phyloP scores from a whole-genome alignment of 805 yeast genomes.

The Metschnikowia arizonensis region DNA sequence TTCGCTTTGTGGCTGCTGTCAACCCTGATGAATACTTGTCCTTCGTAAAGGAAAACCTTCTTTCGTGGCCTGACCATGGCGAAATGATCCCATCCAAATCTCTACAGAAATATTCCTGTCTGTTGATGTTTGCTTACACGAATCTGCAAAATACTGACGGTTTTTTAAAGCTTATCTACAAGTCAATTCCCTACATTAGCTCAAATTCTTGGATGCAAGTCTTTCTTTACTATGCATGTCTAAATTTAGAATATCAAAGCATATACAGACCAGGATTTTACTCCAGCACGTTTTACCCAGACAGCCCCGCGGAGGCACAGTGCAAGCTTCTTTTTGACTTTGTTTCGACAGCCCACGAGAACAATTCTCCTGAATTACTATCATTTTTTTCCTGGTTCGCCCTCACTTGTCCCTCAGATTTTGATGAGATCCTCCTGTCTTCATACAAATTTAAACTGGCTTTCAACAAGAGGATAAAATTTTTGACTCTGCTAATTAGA shows the following conservation, averaged over 20 bases:
- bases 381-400: constrained; percentile 31
- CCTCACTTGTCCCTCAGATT: constrained; percentile 33
- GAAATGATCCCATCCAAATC: constrained; percentile 26
- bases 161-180: constrained; percentile 22
- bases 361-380: constrained; percentile 19
- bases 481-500: constrained; percentile 24
- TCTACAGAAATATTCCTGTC: constrained; percentile 32
- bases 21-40: constrained; percentile 31
- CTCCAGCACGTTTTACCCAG: constrained; percentile 20
- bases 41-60: constrained; percentile 25
- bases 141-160: constrained; percentile 22
- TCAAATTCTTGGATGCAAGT: constrained; percentile 37
- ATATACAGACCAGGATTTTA: constrained; percentile 37
- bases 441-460: constrained; percentile 31
- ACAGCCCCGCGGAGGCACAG: constrained; percentile 21
- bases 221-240: constrained; percentile 29
- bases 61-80: constrained; percentile 21
- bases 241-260: constrained; percentile 33
- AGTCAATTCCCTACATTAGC: constrained; percentile 25
- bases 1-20: constrained; percentile 35
- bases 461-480: constrained; percentile 36
- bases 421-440: constrained; percentile 25
- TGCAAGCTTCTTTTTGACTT: constrained; percentile 33
- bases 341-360: constrained; percentile 30
- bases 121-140: constrained; percentile 32